phyloP scores from a whole-genome alignment of 495 filamentous ascomycete genomes.

The Aspergillus ostianus region DNA sequence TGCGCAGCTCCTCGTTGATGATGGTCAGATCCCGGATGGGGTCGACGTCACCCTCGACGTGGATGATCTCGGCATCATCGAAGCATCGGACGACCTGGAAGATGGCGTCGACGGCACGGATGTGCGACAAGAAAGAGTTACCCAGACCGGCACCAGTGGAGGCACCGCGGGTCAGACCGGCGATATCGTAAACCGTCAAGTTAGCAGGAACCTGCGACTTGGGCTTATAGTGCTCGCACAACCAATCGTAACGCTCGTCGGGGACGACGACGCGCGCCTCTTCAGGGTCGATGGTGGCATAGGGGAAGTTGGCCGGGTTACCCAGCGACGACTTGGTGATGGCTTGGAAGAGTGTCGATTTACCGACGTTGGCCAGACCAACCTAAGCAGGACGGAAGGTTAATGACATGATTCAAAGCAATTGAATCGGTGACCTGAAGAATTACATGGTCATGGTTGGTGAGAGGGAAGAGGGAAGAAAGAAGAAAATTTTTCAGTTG shows the following conservation, averaged over 20 bases:
- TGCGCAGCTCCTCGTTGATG: constrained; percentile 92
- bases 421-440: not conserved
- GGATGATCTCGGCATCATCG: constrained; percentile 99
- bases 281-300: constrained; percentile 98
- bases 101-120: constrained; percentile 98
- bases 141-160: constrained; percentile 97
- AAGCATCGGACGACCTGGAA: constrained; percentile 99
- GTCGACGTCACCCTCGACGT: constrained; percentile 98
- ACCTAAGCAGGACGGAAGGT: constrained; percentile 54
- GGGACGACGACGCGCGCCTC: constrained; percentile 98
- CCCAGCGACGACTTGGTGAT: constrained; percentile 97
- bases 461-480: not conserved
- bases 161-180: constrained; percentile 91
- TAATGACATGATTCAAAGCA: not conserved
- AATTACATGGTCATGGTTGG: constrained; percentile 4
- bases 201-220: constrained; percentile 95
- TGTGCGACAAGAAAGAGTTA: constrained; percentile 98
- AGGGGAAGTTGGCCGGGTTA: constrained; percentile 99
- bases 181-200: constrained; percentile 98
- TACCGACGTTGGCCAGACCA: constrained; percentile 98
- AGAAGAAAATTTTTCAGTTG: not conserved
- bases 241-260: constrained; percentile 93
- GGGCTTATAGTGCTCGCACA: constrained; percentile 93
- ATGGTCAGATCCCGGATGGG: constrained; percentile 91
- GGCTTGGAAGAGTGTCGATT: constrained; percentile 99